A percentile compares a stretch with the other conserved stretches of the same genome.
phyloP scores from a whole-genome alignment of 495 filamentous ascomycete genomes.

The Pyrenula aspistea region DNA sequence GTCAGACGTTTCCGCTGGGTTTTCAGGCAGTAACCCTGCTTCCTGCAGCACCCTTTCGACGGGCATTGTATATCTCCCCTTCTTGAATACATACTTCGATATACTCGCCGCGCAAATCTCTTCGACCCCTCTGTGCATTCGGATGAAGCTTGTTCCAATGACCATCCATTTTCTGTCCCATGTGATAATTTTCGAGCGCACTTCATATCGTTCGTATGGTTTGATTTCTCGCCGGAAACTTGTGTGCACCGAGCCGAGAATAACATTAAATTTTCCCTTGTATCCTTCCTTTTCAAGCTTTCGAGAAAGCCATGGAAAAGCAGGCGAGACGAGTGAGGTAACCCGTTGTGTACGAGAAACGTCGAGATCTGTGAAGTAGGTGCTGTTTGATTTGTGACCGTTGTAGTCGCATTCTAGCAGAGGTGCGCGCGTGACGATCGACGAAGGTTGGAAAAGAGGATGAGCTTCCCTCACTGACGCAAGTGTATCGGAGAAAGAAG shows the following conservation, averaged over 20 bases:
- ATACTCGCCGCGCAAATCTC: slow-evolving; percentile 62
- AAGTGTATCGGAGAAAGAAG: slow-evolving; percentile 24
- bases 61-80: slow-evolving; percentile 71
- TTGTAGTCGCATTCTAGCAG: slow-evolving; percentile 56
- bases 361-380: slow-evolving; percentile 66
- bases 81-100: slow-evolving; percentile 84
- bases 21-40: slow-evolving; percentile 46
- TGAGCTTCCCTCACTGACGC: slow-evolving; percentile 22
- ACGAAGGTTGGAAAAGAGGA: slow-evolving; percentile 42
- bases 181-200: slow-evolving; percentile 51
- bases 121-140: slow-evolving; percentile 40
- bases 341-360: slow-evolving; percentile 53
- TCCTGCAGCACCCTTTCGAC: slow-evolving; percentile 64
- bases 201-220: slow-evolving; percentile 52
- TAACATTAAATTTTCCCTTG: slow-evolving; percentile 39
- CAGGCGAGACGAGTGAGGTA: slow-evolving; percentile 44
- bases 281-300: slow-evolving; percentile 29
- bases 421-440: slow-evolving; percentile 38
- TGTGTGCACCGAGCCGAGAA: slow-evolving; percentile 53
- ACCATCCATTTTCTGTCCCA: slow-evolving; percentile 86
- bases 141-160: slow-evolving; percentile 59
- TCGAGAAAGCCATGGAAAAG: slow-evolving; percentile 36
- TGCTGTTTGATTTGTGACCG: slow-evolving; percentile 61
- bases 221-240: slow-evolving; percentile 58
- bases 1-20: slow-evolving; percentile 10